Conservation (phyloP, 202 grass and related monocot genomes). For the Musa balbisiana region DNA sequence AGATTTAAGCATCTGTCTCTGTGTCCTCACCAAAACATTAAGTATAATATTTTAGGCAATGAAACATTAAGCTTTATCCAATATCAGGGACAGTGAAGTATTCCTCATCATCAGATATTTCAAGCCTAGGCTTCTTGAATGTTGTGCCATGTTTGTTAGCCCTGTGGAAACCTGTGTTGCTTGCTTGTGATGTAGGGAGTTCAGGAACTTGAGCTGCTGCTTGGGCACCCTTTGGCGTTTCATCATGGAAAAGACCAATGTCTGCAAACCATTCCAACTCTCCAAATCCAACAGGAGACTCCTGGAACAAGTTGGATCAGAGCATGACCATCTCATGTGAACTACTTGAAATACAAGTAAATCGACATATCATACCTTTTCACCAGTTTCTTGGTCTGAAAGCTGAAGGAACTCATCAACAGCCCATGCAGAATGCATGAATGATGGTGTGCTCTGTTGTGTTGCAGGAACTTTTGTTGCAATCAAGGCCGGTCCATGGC, state of each 20-base stretch:
- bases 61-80: not conserved
- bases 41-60: not conserved
- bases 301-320: not conserved
- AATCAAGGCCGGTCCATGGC: not conserved
- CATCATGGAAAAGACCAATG: conserved; percentile 16
- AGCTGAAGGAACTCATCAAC: conserved; percentile 25
- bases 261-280: conserved; percentile 22
- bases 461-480: conserved; percentile 7
- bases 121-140: conserved; percentile 18
- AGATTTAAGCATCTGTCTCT: not conserved
- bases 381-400: conserved; percentile 9
- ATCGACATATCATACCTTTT: not conserved
- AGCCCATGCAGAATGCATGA: conserved; percentile 17
- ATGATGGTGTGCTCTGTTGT: not conserved
- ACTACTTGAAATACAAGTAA: not conserved
- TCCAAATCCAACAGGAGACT: conserved; percentile 3
- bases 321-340: not conserved
- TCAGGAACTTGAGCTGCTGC: conserved; percentile 20
- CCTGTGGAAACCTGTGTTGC: conserved; percentile 8
- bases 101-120: conserved; percentile 16
- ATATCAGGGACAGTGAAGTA: conserved; percentile 26
- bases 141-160: not conserved
- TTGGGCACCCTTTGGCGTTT: conserved; percentile 1
- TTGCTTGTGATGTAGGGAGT: not conserved
- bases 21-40: not conserved